Evolutionary conservation across 148 eudicot genomes (phyloP), one percentile per base, ranked within the genome.

Genomic region (Drosera capensis): DNA sequence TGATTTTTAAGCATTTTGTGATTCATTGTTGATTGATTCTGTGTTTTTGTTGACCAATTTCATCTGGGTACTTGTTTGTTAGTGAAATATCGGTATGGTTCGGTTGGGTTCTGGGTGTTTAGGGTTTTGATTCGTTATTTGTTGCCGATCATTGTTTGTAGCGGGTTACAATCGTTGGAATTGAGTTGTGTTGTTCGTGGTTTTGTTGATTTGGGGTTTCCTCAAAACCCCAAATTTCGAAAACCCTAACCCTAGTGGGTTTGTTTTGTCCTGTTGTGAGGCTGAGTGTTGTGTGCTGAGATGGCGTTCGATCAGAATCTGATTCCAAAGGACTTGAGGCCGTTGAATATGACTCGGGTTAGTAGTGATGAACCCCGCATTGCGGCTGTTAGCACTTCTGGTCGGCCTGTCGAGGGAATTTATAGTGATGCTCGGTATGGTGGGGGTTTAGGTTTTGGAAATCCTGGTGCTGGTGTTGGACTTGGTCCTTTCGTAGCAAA

Each of bases 221-320:
- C 5, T 9, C 11, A 11, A 8, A 25, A 16, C 15, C 20, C 8
- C 36, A 21, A 2, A 30, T 3, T 3, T 8, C 7, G 14, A 36
- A 49, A 57, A 28, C 61, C 68, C 58, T 61, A 58, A 39, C 40
- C n/a, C n/a, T n/a, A n/a, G n/a, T n/a, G n/a, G n/a, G n/a, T 62
- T 44, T 40, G 17, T 47, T 21, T 30, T n/a, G n/a, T n/a, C n/a
- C 5, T 16, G 15, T 18, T 6, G 9, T 50, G n/a, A 6, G 20
- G 31, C 15, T 49, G 11, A 9, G 5, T 49, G n/a, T n/a, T 31
- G 44, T 23, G 20, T 4, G 5, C 25, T 21, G 15, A 8, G 1
- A 82, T 80, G 92, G 81, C 77, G 23, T 83, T 65, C 44, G 90
- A 83, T 75, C 79, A 71, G 45, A 83, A 77, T 49, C 62, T 80